Base-by-base conservation (phyloP, 352 stramenopile genomes). In the Pythium rhizo-oryzae region DNA sequence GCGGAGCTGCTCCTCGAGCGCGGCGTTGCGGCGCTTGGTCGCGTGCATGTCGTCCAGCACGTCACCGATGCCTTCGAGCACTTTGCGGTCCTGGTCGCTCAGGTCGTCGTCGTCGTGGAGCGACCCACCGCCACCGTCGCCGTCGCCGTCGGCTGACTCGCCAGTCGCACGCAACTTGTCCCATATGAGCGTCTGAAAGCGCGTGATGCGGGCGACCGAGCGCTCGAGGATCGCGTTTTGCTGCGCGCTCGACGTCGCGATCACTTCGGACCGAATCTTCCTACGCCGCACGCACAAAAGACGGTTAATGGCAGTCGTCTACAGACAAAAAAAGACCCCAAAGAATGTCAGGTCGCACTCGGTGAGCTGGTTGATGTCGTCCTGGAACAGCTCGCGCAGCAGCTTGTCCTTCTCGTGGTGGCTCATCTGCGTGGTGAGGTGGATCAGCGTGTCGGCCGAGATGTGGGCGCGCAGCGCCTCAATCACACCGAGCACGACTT, bases 151-250 rank as follows among this genome's bases (percentile, higher is more conserved):
- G 8, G 4, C 12, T 2, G 49, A 33, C 19, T 15, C 23, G 4
- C 23, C 77, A 46, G n/a, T 43, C 37, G 35, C 67, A 18, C 30
- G 79, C 41, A 85, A 51, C 28, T 35, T 55, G 15, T 72, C 59
- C 33, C 74, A 71, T 50, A 91, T 82, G 5, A 88, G 49, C 24
- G 72, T 67, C 55, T 91, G 83, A 24, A 91, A 91, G 24, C 63
- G 79, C 30, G 81, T 89, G 52, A 89, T 89, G 8, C 81, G 79
- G 13, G 74, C 64, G 4, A 70, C 81, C 1, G 83, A 89, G 0
- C 76, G 71, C 57, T 91, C 79, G n/a, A 89, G 65, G 51, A 89
- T 87, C 39, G 79, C 82, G 33, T 82, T 80, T 18, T 89, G 81
- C n/a, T 89, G 79, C 8, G 71, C 79, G 24, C 71, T 85, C 2